Conservation (phyloP, 2,329 filamentous ascomycete genomes). For the Annulohypoxylon truncatum region DNA sequence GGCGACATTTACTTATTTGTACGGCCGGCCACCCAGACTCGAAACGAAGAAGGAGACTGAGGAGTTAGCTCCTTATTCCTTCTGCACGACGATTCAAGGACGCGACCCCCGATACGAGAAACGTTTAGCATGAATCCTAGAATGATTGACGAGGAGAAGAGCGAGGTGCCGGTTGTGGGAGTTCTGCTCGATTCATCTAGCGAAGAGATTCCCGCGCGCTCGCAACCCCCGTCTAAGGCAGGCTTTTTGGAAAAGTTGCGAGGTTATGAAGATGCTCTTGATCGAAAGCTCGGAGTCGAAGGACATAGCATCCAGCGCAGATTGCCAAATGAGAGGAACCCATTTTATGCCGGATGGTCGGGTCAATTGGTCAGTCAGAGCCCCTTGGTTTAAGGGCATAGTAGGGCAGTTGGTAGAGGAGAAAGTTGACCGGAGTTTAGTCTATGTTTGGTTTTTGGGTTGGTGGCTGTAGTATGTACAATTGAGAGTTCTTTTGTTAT, state of each 20-base stretch:
- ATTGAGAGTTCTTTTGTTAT: background rate
- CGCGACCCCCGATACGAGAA: background rate
- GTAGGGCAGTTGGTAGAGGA: background rate
- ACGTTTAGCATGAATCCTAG: slow-evolving; percentile 17
- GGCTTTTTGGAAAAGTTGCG: slow-evolving; percentile 54
- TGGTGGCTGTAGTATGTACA: slow-evolving; percentile 52
- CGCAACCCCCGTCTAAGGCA: slow-evolving; percentile 25
- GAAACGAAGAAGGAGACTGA: background rate
- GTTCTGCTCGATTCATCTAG: slow-evolving; percentile 29
- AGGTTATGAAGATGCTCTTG: slow-evolving; percentile 56
- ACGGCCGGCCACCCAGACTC: background rate
- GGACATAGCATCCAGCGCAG: slow-evolving; percentile 59
- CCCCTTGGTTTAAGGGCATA: background rate
- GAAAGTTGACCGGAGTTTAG: slow-evolving; percentile 34
- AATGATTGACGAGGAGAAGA: slow-evolving; percentile 27
- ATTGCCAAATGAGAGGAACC: slow-evolving; percentile 56
- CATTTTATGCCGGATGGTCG: slow-evolving; percentile 52
- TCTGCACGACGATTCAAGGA: background rate
- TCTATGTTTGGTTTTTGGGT: slow-evolving; percentile 66
- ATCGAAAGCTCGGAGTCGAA: slow-evolving; percentile 61
- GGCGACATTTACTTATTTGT: slow-evolving; percentile 15
- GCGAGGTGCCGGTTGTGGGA: background rate
- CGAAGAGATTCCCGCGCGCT: slow-evolving; percentile 15
- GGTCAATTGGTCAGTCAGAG: slow-evolving; percentile 50
- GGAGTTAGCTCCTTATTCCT: background rate